These are phyloP conservation scores for Auricularia heimuer DNA, from an alignment of 768 basidiomycete genomes.

Conservation along the genomic window DNA sequence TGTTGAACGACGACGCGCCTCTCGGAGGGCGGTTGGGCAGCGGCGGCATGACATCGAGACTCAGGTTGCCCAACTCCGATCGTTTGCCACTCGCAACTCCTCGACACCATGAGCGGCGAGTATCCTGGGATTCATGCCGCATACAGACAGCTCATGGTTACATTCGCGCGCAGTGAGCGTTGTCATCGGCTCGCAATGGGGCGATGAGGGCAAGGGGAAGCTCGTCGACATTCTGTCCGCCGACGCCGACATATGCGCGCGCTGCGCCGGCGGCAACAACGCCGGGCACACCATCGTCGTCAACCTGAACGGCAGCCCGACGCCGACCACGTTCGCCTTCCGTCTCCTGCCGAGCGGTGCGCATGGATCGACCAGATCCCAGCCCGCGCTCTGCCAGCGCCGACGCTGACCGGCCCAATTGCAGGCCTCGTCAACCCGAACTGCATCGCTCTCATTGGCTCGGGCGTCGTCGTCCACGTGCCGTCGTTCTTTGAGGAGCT, in stretches of 20 bases:
- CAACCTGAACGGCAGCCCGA: conserved; percentile 53
- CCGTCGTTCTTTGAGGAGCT: conserved; percentile 93
- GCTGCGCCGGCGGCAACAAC: conserved; percentile 98
- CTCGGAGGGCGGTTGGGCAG: conserved; percentile 10
- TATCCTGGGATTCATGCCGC: background rate
- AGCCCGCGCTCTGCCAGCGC: background rate
- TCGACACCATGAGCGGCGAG: conserved; percentile 24
- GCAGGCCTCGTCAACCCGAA: conserved; percentile 76
- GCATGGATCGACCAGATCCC: conserved; percentile 15
- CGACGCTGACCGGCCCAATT: background rate
- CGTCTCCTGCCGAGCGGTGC: conserved; percentile 89
- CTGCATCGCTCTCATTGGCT: conserved; percentile 82
- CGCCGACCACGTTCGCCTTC: conserved; percentile 84
- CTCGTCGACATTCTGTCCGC: conserved; percentile 93
- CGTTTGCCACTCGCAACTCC: background rate
- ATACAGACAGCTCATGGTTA: background rate
- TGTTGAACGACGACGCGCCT: conserved; percentile 15
- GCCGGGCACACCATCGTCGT: conserved; percentile 98
- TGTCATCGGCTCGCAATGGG: conserved; percentile 85
- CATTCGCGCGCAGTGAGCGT: conserved; percentile 39
- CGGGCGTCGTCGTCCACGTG: conserved; percentile 92
- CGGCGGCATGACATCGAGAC: conserved; percentile 1
- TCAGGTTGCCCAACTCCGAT: background rate
- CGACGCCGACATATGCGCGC: conserved; percentile 83
- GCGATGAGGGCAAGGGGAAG: conserved; percentile 91